phyloP scores from a whole-genome alignment of 805 yeast genomes.

The Saturnispora galanensis region DNA sequence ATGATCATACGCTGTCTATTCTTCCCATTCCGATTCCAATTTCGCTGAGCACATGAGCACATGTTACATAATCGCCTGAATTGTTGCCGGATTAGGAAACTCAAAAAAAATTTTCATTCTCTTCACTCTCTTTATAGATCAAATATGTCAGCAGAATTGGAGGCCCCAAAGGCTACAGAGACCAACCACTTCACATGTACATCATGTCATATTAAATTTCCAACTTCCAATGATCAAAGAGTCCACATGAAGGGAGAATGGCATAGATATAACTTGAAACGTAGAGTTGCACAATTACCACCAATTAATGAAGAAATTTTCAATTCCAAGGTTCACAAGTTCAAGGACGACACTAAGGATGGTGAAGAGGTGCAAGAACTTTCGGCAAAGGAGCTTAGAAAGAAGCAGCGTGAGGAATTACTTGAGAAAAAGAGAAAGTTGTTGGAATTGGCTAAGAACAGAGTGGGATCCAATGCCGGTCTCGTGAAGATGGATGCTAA shows the following conservation, averaged over 20 bases:
- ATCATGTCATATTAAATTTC: conserved; percentile 76
- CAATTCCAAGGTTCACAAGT: conserved; percentile 20
- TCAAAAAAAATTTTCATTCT: background rate
- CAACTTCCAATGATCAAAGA: conserved; percentile 75
- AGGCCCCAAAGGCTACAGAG: conserved; percentile 5
- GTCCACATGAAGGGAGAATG: conserved; percentile 95
- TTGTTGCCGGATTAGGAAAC: too few relatives aligned
- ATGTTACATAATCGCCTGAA: too few relatives aligned
- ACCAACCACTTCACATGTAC: conserved; percentile 53
- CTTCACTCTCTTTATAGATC: background rate
- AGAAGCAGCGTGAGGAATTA: conserved; percentile 40
- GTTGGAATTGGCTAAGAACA: conserved; percentile 36
- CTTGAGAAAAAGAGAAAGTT: conserved; percentile 39
- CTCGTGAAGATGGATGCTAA: conserved; percentile 18
- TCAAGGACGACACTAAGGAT: conserved; percentile 20
- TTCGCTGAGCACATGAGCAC: too few relatives aligned
- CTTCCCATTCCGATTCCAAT: too few relatives aligned
- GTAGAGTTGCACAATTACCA: conserved; percentile 79
- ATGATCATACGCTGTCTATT: too few relatives aligned
- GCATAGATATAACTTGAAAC: conserved; percentile 92
- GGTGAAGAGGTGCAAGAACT: conserved; percentile 5
- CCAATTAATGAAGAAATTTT: conserved; percentile 38
- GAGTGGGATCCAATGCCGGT: conserved; percentile 28
- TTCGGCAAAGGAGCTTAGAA: conserved; percentile 34
- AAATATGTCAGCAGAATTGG: background rate